Conservation (phyloP, 495 filamentous ascomycete species). For the Hyaloscypha variabilis region DNA sequence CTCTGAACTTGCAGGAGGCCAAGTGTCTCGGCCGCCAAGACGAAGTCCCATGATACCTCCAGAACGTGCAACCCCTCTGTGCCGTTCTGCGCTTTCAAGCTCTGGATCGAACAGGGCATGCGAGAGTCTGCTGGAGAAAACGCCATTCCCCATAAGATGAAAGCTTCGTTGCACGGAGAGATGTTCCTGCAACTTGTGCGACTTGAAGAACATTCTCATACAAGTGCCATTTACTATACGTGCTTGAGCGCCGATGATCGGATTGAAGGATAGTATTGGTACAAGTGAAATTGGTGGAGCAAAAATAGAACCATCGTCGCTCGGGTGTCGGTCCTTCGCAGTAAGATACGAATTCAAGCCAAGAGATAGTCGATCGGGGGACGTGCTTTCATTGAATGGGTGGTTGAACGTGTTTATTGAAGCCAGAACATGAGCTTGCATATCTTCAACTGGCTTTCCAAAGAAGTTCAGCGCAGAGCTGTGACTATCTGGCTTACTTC, state of each 20-base stretch:
- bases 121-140: conserved; percentile 76
- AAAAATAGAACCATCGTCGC: conserved; percentile 35
- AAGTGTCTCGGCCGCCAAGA: conserved; percentile 72
- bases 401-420: conserved; percentile 51
- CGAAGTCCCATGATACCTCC: conserved; percentile 80
- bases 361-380: conserved; percentile 16
- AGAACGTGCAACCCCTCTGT: conserved; percentile 64
- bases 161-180: conserved; percentile 76
- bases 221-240: conserved; percentile 74
- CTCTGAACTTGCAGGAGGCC: conserved; percentile 94
- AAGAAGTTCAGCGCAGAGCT: conserved; percentile 44
- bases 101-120: conserved; percentile 86
- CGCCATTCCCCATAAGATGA: conserved; percentile 81
- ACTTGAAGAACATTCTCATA: conserved; percentile 77
- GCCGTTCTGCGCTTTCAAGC: conserved; percentile 76
- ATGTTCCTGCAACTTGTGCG: conserved; percentile 75
- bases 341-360: conserved; percentile 20
- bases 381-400: conserved; percentile 18
- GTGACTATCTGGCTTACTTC: neutral
- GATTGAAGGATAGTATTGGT: conserved; percentile 74
- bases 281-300: conserved; percentile 72
- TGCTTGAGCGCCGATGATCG: conserved; percentile 73
- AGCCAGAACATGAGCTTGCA: conserved; percentile 48
- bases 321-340: neutral
- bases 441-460: conserved; percentile 50